Base-by-base conservation (phyloP, 1,139 yeast species). In the Pichia sp. region DNA sequence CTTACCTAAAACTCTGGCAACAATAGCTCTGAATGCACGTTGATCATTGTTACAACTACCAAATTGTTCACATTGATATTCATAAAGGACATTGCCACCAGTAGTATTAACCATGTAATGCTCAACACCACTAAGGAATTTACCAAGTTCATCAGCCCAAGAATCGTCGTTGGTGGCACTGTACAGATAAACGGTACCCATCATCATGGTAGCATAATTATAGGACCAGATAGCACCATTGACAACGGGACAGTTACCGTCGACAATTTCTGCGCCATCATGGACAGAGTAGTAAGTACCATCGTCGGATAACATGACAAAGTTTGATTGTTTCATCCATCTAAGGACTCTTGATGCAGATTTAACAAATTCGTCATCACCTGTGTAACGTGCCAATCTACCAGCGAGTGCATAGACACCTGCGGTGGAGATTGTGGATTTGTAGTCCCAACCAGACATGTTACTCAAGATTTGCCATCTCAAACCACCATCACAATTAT, bases 381-480 rank as follows among this genome's bases (percentile, higher is more conserved):
- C 74, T 0, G 96, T 86, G 60, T 72, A 88, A 51, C 96, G 69
- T 8, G 91, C 93, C 47, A 88, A 67, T 52, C 96, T 70, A 3
- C 96, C 91, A 22, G 87, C 95, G 38, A 88, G 61, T 50, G 86
- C 84, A 74, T 87, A 87, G 43, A 88, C 65, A 51, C 94, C 86
- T 14, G 96, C 96, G 54, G 86, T 88, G 16, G 94, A 75, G 40
- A 88, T 91, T 10, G 93, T 67, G 59, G 87, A 87, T 62, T 88
- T 88, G 58, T 88, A 88, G 60, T 84, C 83, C 59, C 87, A 88
- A 47, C 97, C 97, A 9, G 87, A 70, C 59, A 88, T 88, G 94
- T 95, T 87, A 43, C 82, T 74, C 65, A 84, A 86, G 55, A 88
- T 88, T 63, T 88, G 97, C 97, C 97, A 88, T 63, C 96, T 73